These are phyloP conservation scores for Monosporozyma aerobia DNA, from an alignment of 805 yeast genomes.

Conservation along the genomic window DNA sequence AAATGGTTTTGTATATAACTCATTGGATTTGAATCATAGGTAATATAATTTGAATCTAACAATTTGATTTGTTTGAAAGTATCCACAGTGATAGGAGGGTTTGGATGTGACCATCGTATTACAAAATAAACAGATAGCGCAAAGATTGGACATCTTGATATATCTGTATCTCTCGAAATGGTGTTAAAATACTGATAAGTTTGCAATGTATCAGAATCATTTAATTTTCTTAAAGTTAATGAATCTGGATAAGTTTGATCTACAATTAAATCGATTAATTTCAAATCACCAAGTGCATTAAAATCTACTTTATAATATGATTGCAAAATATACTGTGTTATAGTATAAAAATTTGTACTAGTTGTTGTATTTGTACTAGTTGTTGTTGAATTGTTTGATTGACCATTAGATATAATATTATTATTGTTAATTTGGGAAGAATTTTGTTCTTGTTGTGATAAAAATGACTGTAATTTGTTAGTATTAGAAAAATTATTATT, in stretches of 20 bases:
- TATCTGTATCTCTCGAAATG: constrained; percentile 24
- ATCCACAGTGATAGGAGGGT: constrained; percentile 17
- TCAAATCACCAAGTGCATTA: constrained; percentile 13
- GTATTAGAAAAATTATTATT: constrained; percentile 4
- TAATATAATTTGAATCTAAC: constrained; percentile 16
- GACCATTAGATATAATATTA: constrained; percentile 7
- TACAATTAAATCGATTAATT: constrained; percentile 25
- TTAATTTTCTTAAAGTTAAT: constrained; percentile 27
- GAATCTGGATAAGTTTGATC: constrained; percentile 30
- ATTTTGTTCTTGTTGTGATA: constrained; percentile 17
- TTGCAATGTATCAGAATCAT: constrained; percentile 7
- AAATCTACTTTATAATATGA: constrained; percentile 23
- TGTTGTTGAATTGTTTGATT: neutral
- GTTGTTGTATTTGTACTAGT: constrained; percentile 3
- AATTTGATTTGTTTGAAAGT: constrained; percentile 18
- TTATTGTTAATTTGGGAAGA: neutral
- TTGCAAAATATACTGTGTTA: constrained; percentile 25
- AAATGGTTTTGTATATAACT: constrained; percentile 5
- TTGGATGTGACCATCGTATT: constrained; percentile 24
- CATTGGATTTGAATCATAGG: constrained; percentile 6
- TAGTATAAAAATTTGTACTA: constrained; percentile 20
- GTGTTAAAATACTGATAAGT: constrained; percentile 29
- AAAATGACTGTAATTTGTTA: constrained; percentile 12
- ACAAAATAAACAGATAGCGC: constrained; percentile 27
- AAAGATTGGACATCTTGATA: constrained; percentile 28